Conservation (phyloP, 345 rosid species). For the Aquilaria sinensis region DNA sequence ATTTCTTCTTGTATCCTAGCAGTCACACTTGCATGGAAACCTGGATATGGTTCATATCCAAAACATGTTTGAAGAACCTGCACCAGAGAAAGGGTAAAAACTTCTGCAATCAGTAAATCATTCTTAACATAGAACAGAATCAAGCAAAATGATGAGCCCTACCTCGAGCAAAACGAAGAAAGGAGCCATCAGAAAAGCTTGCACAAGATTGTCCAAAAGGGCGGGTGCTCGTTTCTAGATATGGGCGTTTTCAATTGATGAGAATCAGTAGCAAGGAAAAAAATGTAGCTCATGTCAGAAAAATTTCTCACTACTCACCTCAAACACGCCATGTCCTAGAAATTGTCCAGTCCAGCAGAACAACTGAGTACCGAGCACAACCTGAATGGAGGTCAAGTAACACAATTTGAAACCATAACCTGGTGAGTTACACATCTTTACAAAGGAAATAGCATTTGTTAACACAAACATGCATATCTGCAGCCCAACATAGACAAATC, state of each 20-base stretch:
- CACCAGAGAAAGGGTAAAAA: background rate
- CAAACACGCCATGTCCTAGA: constrained; percentile 82
- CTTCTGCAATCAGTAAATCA: background rate
- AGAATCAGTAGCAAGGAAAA: constrained; percentile 1
- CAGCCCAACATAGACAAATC: too few species aligned
- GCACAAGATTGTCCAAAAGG: constrained; percentile 68
- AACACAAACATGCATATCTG: too few species aligned
- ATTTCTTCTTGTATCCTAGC: constrained; percentile 54
- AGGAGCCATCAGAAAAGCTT: constrained; percentile 85
- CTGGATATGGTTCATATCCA: constrained; percentile 79
- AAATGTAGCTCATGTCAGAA: background rate
- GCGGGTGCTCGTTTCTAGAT: constrained; percentile 84
- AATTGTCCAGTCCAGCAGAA: constrained; percentile 79
- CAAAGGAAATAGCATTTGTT: too few species aligned
- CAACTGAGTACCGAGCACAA: constrained; percentile 60
- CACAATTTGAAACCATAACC: background rate
- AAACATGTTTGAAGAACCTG: constrained; percentile 59
- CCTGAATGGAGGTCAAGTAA: constrained; percentile 27
- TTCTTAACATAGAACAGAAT: background rate
- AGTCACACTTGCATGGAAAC: constrained; percentile 57
- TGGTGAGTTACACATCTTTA: too few species aligned
- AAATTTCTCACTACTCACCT: constrained; percentile 35
- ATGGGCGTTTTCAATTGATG: background rate
- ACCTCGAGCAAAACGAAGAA: constrained; percentile 94
- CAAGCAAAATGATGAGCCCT: background rate